Evolutionary conservation across 345 rosid species (phyloP).

Genomic region (Salix suchowensis): DNA sequence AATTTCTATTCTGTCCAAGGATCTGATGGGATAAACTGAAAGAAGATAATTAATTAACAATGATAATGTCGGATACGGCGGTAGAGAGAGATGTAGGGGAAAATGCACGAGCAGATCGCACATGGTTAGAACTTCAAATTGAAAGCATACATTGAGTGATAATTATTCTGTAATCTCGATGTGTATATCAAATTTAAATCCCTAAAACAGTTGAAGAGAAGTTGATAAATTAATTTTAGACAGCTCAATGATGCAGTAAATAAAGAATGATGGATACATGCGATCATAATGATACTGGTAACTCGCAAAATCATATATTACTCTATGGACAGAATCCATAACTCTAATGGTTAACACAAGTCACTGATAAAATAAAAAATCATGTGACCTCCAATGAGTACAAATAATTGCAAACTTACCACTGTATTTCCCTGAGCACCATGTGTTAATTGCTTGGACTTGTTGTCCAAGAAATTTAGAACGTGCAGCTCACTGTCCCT

Average conservation of each 20-base stretch:
- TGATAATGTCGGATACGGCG: neutral
- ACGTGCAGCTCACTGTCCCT: slow-evolving; percentile 73
- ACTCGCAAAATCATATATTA: neutral
- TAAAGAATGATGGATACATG: neutral
- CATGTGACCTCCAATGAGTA: neutral
- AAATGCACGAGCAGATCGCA: neutral
- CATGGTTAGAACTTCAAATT: neutral
- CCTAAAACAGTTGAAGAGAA: neutral
- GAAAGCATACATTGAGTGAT: neutral
- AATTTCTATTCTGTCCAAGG: neutral
- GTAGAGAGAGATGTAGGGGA: neutral
- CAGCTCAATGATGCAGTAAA: neutral
- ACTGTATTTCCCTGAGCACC: slow-evolving; percentile 57
- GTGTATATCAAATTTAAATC: neutral
- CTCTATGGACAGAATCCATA: neutral
- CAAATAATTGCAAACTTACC: slow-evolving; percentile 41
- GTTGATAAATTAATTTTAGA: neutral
- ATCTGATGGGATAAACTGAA: neutral
- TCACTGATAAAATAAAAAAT: neutral
- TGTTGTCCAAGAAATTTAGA: slow-evolving; percentile 48
- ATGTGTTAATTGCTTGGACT: slow-evolving; percentile 55
- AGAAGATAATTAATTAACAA: neutral
- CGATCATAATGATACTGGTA: neutral
- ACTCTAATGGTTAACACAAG: neutral
- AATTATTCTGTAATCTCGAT: neutral